These are phyloP conservation scores for Asterella californica DNA, from an alignment of 225 moss, liverwort and hornwort genomes.

Conservation along the genomic window DNA sequence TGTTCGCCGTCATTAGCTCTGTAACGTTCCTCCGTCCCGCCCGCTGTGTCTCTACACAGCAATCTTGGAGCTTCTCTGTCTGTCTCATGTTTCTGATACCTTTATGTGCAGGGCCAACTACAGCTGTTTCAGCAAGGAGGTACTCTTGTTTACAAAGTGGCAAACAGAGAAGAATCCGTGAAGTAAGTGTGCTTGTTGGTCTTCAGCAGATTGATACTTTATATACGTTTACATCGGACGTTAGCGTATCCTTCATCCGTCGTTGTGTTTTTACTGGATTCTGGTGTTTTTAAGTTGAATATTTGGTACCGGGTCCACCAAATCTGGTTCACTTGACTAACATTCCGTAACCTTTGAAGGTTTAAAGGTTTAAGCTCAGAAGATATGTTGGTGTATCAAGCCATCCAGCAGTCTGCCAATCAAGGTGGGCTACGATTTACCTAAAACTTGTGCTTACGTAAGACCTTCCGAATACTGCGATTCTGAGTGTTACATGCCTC, in stretches of 20 bases:
- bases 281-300: too few relatives aligned
- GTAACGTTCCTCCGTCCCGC: neutral
- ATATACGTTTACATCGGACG: too few relatives aligned
- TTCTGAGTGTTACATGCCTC: neutral
- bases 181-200: conserved; percentile 43
- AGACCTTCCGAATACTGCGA: neutral
- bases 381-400: conserved; percentile 91
- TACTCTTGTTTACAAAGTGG: conserved; percentile 77
- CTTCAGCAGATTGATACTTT: neutral
- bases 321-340: neutral
- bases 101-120: conserved; percentile 63
- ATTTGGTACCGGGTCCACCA: too few relatives aligned
- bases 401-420: conserved; percentile 75
- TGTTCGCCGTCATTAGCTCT: too few relatives aligned
- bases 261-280: too few relatives aligned
- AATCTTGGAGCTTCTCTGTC: neutral
- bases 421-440: conserved; percentile 48
- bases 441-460: neutral
- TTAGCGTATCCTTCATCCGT: too few relatives aligned
- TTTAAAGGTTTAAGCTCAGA: conserved; percentile 81
- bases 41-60: too few relatives aligned
- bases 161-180: conserved; percentile 53
- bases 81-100: neutral
- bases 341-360: conserved; percentile 37
- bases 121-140: conserved; percentile 66